Evolutionary conservation across 176 grass and related monocot genomes (phyloP).

Genomic region (Carex scoparia): DNA sequence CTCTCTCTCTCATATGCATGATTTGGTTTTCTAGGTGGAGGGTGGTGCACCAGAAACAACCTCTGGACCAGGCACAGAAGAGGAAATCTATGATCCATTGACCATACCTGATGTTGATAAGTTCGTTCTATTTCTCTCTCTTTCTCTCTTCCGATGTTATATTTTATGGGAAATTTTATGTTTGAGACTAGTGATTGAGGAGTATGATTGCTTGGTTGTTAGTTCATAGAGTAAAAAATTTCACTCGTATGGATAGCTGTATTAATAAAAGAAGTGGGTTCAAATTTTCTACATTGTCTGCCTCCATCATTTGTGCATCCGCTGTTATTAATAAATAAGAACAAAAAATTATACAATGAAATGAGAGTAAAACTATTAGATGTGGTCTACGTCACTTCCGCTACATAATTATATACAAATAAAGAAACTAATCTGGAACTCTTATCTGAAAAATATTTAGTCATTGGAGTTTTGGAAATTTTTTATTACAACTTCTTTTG

Average conservation of each 20-base stretch:
- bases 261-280: background rate
- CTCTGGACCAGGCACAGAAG: constrained; percentile 46
- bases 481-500: background rate
- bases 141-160: background rate
- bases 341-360: background rate
- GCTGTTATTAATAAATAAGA: background rate
- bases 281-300: background rate
- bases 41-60: constrained; percentile 38
- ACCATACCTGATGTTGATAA: constrained; percentile 73
- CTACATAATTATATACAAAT: background rate
- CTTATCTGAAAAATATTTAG: too few relatives aligned
- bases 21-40: constrained; percentile 55
- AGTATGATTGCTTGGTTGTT: background rate
- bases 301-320: background rate
- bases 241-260: background rate
- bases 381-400: background rate
- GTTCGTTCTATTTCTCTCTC: constrained; percentile 36
- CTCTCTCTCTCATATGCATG: background rate
- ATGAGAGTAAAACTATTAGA: background rate
- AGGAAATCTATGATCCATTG: constrained; percentile 87
- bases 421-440: background rate
- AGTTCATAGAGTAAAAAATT: background rate
- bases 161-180: constrained; percentile 13
- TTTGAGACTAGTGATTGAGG: background rate
- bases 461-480: too few relatives aligned